Percentiles rank a stretch among this genome's conserved stretches.
Evolutionary conservation across 441 rosid genomes (phyloP).

Genomic region (Pelargonium myrrhifolium): DNA sequence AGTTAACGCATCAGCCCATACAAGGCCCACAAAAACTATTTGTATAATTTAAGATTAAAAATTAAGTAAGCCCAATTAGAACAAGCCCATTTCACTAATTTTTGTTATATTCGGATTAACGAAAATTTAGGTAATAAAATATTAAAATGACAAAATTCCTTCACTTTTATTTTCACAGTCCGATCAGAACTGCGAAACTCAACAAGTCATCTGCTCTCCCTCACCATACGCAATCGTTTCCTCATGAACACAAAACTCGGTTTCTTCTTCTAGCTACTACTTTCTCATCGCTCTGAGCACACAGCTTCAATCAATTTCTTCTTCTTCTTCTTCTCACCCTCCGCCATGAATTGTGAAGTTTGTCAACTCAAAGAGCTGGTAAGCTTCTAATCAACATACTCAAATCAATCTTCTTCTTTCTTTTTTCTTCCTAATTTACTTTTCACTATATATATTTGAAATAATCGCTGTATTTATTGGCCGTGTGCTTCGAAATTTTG

Average conservation of each 20-base stretch:
- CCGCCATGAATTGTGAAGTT: conserved; percentile 84
- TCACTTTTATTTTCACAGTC: too few relatives aligned
- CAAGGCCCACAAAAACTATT: too few relatives aligned
- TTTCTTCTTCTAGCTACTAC: background rate
- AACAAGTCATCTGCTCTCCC: background rate
- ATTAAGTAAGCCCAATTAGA: too few relatives aligned
- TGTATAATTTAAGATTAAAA: too few relatives aligned
- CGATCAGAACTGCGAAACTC: background rate
- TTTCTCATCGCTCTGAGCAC: background rate
- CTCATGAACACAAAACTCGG: background rate
- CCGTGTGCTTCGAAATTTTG: background rate
- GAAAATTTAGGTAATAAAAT: too few relatives aligned
- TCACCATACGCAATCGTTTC: background rate
- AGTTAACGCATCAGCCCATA: too few relatives aligned
- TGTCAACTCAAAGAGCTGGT: conserved; percentile 96
- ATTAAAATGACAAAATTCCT: too few relatives aligned
- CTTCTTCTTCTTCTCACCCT: conserved; percentile 2
- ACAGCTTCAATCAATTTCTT: background rate
- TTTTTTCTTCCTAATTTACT: background rate
- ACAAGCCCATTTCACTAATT: too few relatives aligned
- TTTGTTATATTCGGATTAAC: too few relatives aligned
- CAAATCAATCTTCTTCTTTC: background rate
- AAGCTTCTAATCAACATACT: conserved; percentile 1
- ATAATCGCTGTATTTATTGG: background rate
- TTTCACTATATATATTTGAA: background rate